Evolutionary conservation across 805 yeast species (phyloP).

Genomic region (Barnettozyma sucrosica): DNA sequence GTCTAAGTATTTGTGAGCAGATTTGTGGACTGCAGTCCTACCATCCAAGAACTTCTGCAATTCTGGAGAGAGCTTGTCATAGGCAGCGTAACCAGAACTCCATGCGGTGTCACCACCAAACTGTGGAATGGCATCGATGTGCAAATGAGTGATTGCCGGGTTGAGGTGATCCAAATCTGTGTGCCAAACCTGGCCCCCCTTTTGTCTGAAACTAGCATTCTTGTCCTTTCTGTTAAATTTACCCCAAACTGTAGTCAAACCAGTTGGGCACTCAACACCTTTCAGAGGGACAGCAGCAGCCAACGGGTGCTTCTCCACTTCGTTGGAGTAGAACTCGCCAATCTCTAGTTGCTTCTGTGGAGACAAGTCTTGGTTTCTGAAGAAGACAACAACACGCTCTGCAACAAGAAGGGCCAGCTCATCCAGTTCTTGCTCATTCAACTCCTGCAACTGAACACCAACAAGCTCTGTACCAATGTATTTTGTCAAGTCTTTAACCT

Average conservation of each 20-base stretch:
- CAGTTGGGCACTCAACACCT: constrained; percentile 20
- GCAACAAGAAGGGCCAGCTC: constrained; percentile 43
- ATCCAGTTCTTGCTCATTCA: constrained; percentile 39
- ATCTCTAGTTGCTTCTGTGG: constrained; percentile 16
- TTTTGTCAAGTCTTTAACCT: constrained; percentile 38
- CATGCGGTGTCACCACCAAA: constrained; percentile 55
- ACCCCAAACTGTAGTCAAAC: constrained; percentile 33
- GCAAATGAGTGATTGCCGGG: constrained; percentile 48
- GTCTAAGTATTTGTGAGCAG: constrained; percentile 35
- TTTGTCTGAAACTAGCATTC: constrained; percentile 5
- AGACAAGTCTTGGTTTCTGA: constrained; percentile 21
- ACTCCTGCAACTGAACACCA: constrained; percentile 39
- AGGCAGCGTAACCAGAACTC: constrained; percentile 52
- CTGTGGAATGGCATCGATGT: constrained; percentile 41
- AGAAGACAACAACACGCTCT: constrained; percentile 47
- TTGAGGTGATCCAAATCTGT: constrained; percentile 54
- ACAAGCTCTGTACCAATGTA: constrained; percentile 45
- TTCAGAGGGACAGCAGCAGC: constrained; percentile 30
- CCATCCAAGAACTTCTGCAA: constrained; percentile 47
- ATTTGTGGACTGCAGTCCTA: constrained; percentile 41
- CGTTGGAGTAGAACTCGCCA: constrained; percentile 25
- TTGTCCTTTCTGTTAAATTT: constrained; percentile 23
- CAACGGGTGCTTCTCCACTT: constrained; percentile 37
- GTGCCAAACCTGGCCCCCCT: constrained; percentile 36
- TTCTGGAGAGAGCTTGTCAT: constrained; percentile 48